Evolutionary conservation across 345 rosid species (phyloP).

Genomic region (Syzygium aqueum): DNA sequence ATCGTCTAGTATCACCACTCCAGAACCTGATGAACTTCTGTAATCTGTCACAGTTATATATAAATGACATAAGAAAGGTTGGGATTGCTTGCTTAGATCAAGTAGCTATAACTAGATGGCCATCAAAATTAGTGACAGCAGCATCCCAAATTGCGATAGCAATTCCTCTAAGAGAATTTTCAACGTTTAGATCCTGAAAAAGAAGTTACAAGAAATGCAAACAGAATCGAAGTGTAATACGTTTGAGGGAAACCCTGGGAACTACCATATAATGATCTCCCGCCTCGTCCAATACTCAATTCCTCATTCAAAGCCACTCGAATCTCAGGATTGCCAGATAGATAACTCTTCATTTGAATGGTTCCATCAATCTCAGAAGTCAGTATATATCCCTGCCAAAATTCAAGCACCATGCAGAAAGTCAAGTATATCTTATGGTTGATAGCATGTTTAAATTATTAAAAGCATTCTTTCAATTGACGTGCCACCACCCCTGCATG

Average conservation of each 20-base stretch:
- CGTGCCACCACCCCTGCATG: not conserved
- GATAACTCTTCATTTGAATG: slow-evolving; percentile 99
- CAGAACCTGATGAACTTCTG: slow-evolving; percentile 74
- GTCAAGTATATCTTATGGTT: not conserved
- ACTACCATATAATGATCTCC: slow-evolving; percentile 76
- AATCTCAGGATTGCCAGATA: slow-evolving; percentile 94
- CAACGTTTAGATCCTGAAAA: not conserved
- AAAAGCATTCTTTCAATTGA: not conserved
- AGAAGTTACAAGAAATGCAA: not conserved
- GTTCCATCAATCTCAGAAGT: slow-evolving; percentile 99
- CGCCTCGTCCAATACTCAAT: slow-evolving; percentile 72
- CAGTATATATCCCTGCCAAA: slow-evolving; percentile 81
- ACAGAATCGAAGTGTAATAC: not conserved
- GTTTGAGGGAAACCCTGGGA: not conserved
- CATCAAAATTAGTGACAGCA: not conserved
- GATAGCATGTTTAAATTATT: not conserved
- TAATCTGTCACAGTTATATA: slow-evolving; percentile 46
- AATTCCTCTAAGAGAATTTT: not conserved
- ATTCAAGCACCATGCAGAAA: not conserved
- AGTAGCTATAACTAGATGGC: not conserved
- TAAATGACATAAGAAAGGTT: not conserved
- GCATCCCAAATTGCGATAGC: not conserved
- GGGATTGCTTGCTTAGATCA: not conserved
- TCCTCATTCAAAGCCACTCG: slow-evolving; percentile 95
- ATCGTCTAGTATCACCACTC: slow-evolving; percentile 85